These are phyloP conservation scores for Leccinum broughii DNA, from an alignment of 768 basidiomycete species.

Conservation along the genomic window DNA sequence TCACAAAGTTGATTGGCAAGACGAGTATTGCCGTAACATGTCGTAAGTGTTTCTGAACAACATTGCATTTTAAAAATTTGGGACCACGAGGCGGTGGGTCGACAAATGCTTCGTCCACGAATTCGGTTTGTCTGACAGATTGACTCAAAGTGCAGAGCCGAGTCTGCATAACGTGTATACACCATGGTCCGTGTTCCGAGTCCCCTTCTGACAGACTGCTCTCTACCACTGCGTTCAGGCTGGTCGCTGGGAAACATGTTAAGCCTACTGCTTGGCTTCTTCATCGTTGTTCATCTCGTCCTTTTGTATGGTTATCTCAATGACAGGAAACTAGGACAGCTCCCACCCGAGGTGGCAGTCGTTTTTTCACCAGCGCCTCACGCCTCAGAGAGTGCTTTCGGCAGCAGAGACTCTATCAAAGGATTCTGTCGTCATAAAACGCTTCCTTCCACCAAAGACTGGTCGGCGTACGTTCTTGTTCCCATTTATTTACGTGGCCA, in stretches of 20 bases:
- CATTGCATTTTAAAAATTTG: background rate
- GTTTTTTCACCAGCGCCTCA: constrained; percentile 54
- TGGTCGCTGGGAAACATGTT: constrained; percentile 20
- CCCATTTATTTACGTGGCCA: background rate
- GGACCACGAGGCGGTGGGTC: background rate
- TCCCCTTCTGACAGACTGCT: background rate
- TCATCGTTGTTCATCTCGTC: constrained; percentile 5
- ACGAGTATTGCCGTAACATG: background rate
- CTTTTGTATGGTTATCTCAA: constrained; percentile 49
- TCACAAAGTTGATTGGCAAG: background rate
- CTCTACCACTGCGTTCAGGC: background rate
- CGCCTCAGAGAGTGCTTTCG: constrained; percentile 40
- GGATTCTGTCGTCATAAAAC: constrained; percentile 36
- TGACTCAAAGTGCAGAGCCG: background rate
- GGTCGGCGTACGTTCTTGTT: constrained; percentile 57
- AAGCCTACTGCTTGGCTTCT: constrained; percentile 7
- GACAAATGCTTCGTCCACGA: background rate
- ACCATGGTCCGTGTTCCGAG: background rate
- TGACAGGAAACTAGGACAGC: constrained; percentile 50
- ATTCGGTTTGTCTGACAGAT: background rate
- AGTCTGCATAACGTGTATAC: background rate
- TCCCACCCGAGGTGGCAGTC: constrained; percentile 46
- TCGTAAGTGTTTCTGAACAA: background rate
- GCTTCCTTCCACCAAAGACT: constrained; percentile 63
- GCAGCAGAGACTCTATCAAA: constrained; percentile 39